These are phyloP conservation scores for Trichosporon sp. DNA, from an alignment of 1,284 basidiomycete species.

Conservation along the genomic window DNA sequence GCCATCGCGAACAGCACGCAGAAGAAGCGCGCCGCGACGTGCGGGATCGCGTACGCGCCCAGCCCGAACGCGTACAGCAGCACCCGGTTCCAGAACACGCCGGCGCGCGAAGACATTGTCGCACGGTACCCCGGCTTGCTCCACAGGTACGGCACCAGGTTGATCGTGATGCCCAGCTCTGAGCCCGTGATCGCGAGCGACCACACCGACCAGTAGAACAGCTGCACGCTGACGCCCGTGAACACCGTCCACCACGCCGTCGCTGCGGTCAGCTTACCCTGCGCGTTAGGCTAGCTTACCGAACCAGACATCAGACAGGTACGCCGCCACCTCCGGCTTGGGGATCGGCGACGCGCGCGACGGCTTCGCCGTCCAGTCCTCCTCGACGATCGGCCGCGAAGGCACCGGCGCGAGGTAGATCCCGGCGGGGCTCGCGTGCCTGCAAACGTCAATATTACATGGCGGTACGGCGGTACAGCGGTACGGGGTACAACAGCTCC, in stretches of 20 bases:
- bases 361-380: conserved; percentile 23
- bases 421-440: neutral
- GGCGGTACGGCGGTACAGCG: neutral
- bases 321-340: conserved; percentile 25
- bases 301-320: conserved; percentile 42
- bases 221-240: conserved; percentile 72
- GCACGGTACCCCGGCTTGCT: conserved; percentile 52
- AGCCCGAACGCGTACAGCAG: conserved; percentile 59
- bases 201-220: conserved; percentile 93
- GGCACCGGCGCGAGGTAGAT: conserved; percentile 15
- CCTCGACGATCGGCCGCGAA: conserved; percentile 9
- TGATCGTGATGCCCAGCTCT: conserved; percentile 64
- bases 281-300: conserved; percentile 23
- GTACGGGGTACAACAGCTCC: neutral
- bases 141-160: conserved; percentile 65
- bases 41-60: conserved; percentile 58
- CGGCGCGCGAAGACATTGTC: conserved; percentile 54
- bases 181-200: conserved; percentile 65
- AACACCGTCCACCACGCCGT: conserved; percentile 84
- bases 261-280: conserved; percentile 52
- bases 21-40: conserved; percentile 58
- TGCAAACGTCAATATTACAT: conserved; percentile 12
- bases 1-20: conserved; percentile 59
- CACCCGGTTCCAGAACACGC: conserved; percentile 54
- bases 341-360: conserved; percentile 12